Conservation (phyloP, 208 protist genomes). For the Leishmania arabica region DNA sequence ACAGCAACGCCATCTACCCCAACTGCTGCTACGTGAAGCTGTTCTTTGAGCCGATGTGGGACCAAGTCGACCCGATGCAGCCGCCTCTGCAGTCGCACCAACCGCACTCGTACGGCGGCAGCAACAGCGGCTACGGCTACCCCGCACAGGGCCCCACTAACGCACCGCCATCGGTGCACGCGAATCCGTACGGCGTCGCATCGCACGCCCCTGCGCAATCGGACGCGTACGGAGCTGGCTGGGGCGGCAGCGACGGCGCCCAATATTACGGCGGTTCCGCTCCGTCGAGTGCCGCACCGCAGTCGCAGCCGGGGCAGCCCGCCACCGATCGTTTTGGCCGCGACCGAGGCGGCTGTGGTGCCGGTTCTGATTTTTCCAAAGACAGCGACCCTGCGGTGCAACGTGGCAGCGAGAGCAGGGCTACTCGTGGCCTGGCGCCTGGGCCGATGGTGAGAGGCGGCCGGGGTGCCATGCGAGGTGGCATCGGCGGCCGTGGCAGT, state of each 20-base stretch:
- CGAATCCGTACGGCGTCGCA: not conserved
- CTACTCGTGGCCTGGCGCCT: not conserved
- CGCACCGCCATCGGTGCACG: not conserved
- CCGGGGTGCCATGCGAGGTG: conserved; percentile 21
- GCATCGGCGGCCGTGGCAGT: conserved; percentile 31
- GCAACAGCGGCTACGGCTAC: conserved; percentile 15
- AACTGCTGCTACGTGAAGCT: conserved; percentile 84
- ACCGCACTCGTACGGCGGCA: not conserved
- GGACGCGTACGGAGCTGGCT: not conserved
- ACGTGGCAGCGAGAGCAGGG: not conserved
- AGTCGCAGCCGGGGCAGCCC: not conserved
- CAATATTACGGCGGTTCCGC: not conserved
- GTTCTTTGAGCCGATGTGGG: conserved; percentile 40
- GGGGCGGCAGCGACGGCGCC: not conserved
- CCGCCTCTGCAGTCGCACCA: not conserved
- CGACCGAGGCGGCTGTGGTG: not conserved
- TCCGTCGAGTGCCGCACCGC: conserved; percentile 2
- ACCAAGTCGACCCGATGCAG: conserved; percentile 8
- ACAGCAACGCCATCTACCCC: conserved; percentile 85
- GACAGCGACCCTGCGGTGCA: not conserved
- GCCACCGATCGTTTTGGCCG: not conserved
- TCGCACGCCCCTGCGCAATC: not conserved
- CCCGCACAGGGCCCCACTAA: not conserved
- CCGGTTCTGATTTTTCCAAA: not conserved
- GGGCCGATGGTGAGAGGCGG: conserved; percentile 24